Percentiles rank a stretch among this genome's conserved stretches.
phyloP scores from a whole-genome alignment of 192 early-diverging fungal genomes.

The Globomyces pollinis-pini region DNA sequence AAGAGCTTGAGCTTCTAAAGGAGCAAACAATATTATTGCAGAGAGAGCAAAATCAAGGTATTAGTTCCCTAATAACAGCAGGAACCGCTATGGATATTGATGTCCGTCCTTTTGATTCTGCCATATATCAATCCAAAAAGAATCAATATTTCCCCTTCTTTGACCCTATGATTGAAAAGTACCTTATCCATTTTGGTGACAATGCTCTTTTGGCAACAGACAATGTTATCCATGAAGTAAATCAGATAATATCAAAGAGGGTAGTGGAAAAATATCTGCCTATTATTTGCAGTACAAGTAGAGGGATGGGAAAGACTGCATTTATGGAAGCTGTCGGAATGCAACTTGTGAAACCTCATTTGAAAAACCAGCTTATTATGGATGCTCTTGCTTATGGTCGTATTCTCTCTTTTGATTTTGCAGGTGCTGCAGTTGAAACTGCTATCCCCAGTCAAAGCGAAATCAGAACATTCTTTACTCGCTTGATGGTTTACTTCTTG shows the following conservation, averaged over 20 bases:
- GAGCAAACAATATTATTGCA: too few species aligned
- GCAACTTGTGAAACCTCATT: neutral
- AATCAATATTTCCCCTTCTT: conserved; percentile 1
- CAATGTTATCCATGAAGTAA: too few species aligned
- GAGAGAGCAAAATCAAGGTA: too few species aligned
- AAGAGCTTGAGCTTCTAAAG: too few species aligned
- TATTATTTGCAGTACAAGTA: too few species aligned
- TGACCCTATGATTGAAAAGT: neutral
- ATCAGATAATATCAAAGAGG: too few species aligned
- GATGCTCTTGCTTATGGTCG: neutral
- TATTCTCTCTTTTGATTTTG: conserved; percentile 7
- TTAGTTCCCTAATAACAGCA: too few species aligned
- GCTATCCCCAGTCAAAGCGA: neutral
- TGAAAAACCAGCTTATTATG: neutral
- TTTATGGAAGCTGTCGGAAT: neutral
- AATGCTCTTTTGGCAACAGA: too few species aligned
- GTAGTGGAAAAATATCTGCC: too few species aligned
- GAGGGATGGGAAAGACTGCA: neutral
- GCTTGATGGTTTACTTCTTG: neutral
- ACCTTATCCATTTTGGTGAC: neutral
- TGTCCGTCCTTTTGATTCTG: neutral
- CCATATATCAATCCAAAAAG: neutral
- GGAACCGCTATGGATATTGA: neutral
- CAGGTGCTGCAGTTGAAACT: neutral
- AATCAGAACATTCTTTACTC: neutral